Evolutionary conservation across 768 basidiomycete genomes (phyloP), one percentile per base, ranked within the genome.

Genomic region (Strobilomyces confusus): DNA sequence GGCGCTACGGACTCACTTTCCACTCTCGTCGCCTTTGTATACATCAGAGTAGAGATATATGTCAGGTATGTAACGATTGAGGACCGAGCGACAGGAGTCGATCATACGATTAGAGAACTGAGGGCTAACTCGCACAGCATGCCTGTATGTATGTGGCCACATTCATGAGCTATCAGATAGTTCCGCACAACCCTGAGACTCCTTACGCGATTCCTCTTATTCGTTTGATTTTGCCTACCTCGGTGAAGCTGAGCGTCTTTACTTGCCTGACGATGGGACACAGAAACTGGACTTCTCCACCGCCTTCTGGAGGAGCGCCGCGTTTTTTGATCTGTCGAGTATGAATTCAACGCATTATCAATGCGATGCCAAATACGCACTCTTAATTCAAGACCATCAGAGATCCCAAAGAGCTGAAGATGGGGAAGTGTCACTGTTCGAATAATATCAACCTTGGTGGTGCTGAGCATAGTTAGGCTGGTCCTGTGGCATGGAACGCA

Each of bases 101-200:
- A 99, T 97, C 87, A 98, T 92, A 36, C 97, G 82, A 69, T 97
- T 97, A 2, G 95, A 97, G 67, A 99, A 92, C 66, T 98, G 95
- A 22, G 97, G 97, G 58, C 86, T 95, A 9, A 98, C 93, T 37
- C 97, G 88, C 25, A 98, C 95, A 3, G 94, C 92, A 72, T 98
- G 95, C 8, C 94, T 97, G 62, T 48, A 33, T 95, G 61, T 48
- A 36, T 40, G 12, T n/a, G 26, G 23, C 33, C 40, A 30, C 9
- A 15, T 41, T 44, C 44, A 32, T 60, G 49, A 54, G 32, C 19
- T 29, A 29, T 29, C 29, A 9, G 32, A 47, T 22, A 9, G 19
- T 40, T 37, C 14, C 23, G n/a, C 13, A 32, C 17, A 32, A 11
- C 19, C 56, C 30, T 6, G 20, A 41, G 37, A 57, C 14, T 12